phyloP scores from a whole-genome alignment of 352 stramenopile species.

The Thalassiosira hispida region DNA sequence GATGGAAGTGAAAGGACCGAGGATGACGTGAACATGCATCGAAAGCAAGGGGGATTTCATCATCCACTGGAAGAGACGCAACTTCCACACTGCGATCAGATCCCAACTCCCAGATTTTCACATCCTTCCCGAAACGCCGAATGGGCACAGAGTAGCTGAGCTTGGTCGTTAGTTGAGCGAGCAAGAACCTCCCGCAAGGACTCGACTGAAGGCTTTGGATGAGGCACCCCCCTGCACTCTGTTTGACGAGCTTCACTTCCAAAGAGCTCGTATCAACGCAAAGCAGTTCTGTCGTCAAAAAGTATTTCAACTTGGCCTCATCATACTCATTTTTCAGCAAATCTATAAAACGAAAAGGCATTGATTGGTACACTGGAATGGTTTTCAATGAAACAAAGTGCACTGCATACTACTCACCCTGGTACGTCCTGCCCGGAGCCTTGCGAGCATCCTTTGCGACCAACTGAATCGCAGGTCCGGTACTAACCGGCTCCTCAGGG shows the following conservation, averaged over 20 bases:
- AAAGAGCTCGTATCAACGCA: constrained; percentile 15
- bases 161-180: constrained; percentile 29
- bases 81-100: constrained; percentile 6
- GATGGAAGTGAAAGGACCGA: constrained; percentile 44
- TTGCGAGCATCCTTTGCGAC: constrained; percentile 43
- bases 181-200: constrained; percentile 33
- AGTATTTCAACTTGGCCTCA: constrained; percentile 50
- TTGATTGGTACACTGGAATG: not conserved
- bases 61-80: constrained; percentile 42
- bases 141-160: constrained; percentile 56
- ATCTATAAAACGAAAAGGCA: constrained; percentile 9
- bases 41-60: constrained; percentile 55
- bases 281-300: constrained; percentile 39
- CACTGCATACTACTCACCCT: constrained; percentile 20
- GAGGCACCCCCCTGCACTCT: constrained; percentile 34
- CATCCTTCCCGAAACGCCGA: constrained; percentile 40
- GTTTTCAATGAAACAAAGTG: not conserved
- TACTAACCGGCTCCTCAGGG: constrained; percentile 24
- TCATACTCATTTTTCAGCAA: constrained; percentile 57
- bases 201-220: constrained; percentile 34
- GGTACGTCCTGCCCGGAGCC: constrained; percentile 55
- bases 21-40: constrained; percentile 57
- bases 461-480: constrained; percentile 44
- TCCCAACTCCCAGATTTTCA: constrained; percentile 52
- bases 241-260: constrained; percentile 13